phyloP scores from a whole-genome alignment of 2,329 filamentous ascomycete species.

The Fusarium decemcellulare region DNA sequence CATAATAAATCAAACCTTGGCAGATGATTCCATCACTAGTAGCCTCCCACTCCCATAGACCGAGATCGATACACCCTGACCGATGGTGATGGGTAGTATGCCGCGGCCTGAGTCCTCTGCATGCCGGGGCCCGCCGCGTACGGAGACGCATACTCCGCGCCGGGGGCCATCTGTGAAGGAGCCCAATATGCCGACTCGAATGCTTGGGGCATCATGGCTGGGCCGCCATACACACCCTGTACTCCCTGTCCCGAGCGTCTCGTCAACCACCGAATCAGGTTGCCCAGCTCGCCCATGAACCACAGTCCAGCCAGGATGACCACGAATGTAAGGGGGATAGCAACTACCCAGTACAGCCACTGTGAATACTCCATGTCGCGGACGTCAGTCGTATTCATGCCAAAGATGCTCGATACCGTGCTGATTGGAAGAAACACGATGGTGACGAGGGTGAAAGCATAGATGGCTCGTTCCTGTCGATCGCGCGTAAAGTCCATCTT shows the following conservation, averaged over 20 bases:
- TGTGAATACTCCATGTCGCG: slow-evolving; percentile 63
- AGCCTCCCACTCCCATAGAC: not conserved
- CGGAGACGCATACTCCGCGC: slow-evolving; percentile 20
- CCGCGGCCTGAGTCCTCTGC: slow-evolving; percentile 18
- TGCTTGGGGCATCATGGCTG: slow-evolving; percentile 24
- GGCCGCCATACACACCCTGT: slow-evolving; percentile 23
- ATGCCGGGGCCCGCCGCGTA: slow-evolving; percentile 18
- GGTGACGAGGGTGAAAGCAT: slow-evolving; percentile 65
- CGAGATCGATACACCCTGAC: slow-evolving; percentile 8
- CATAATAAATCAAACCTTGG: not conserved
- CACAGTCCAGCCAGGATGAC: slow-evolving; percentile 57
- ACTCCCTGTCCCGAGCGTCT: slow-evolving; percentile 28
- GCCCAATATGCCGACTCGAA: slow-evolving; percentile 22
- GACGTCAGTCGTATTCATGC: slow-evolving; percentile 67
- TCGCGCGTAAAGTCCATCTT: slow-evolving; percentile 59
- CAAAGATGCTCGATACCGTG: slow-evolving; percentile 63
- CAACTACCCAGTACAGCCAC: slow-evolving; percentile 65
- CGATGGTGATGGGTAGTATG: slow-evolving; percentile 10
- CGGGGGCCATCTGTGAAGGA: slow-evolving; percentile 1
- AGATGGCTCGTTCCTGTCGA: slow-evolving; percentile 63
- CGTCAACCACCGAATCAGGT: slow-evolving; percentile 49
- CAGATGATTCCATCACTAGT: not conserved
- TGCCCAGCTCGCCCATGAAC: slow-evolving; percentile 60
- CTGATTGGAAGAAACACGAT: slow-evolving; percentile 64
- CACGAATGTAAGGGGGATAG: slow-evolving; percentile 60